Evolutionary conservation across 306 rosid species (phyloP).

Genomic region (Quercus engelmannii): DNA sequence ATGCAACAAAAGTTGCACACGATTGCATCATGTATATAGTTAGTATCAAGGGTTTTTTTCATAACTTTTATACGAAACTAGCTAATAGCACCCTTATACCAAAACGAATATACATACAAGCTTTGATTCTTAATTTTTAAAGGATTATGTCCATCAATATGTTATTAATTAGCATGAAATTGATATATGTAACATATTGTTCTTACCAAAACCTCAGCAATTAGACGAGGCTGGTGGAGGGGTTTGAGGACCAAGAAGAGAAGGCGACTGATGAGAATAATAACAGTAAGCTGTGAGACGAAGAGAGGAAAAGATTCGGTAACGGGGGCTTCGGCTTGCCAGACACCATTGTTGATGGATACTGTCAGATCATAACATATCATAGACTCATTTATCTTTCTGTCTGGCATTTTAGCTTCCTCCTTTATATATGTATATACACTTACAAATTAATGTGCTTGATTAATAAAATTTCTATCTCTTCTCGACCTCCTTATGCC

Average conservation of each 20-base stretch:
- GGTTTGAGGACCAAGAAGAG: conserved; percentile 14
- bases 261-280: background rate
- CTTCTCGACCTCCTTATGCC: too few species aligned
- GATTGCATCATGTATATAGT: too few species aligned
- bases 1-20: background rate
- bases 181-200: background rate
- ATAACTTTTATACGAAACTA: too few species aligned
- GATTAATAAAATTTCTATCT: too few species aligned
- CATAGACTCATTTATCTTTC: background rate
- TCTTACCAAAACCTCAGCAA: conserved; percentile 30
- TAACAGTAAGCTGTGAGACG: conserved; percentile 5
- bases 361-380: conserved; percentile 5
- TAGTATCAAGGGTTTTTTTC: too few species aligned
- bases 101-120: too few species aligned
- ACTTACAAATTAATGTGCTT: too few species aligned
- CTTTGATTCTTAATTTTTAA: too few species aligned
- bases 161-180: background rate
- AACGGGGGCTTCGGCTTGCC: conserved; percentile 19
- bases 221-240: conserved; percentile 30
- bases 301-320: conserved; percentile 6
- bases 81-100: too few species aligned
- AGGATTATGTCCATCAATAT: too few species aligned
- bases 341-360: conserved; percentile 1
- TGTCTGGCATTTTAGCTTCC: background rate
- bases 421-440: background rate